Base-by-base conservation (phyloP, 768 basidiomycete species). In the Amanita polypyramis region DNA sequence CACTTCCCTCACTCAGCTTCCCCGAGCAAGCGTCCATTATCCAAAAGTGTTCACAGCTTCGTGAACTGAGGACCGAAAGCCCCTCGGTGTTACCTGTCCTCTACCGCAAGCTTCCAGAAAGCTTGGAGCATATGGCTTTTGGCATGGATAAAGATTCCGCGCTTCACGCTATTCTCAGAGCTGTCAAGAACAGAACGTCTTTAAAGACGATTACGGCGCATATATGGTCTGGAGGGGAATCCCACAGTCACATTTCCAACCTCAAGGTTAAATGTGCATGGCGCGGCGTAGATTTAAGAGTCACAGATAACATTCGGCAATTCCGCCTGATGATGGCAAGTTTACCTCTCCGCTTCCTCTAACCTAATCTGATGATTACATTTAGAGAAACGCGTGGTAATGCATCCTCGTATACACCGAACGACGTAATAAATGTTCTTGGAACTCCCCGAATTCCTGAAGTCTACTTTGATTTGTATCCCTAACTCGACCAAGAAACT, bases 211-310 rank as follows among this genome's bases (percentile, higher is more conserved):
- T 87, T 30, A 77, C 74, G 8, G 62, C 81, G 37, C 73, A 79
- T 47, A 36, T 79, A 34, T 79, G 77, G 72, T 65, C 69, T 35
- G 71, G 71, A 33, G 76, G 77, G 2, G 62, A 72, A 38, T 58
- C 55, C 10, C 75, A 84, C 47, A 63, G 70, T 33, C 68, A 74
- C 52, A 67, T 82, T 29, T 56, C 75, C 19, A 66, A 68, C 33
- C 64, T 88, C 51, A 77, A 73, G 63, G 78, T 82, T 54, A 74
- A 73, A 3, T 88, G 85, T 60, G 80, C 79, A 12, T 69, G 70
- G 55, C 69, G 70, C 51, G 82, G 82, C 40, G 67, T 85, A 38
- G 72, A 73, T 23, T 59, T 85, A 54, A 61, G 63, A 45, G 61
- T 78, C 30, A 74, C 74, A 23, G 62, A 60, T 40, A 74, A 82